These are phyloP conservation scores for Buxus sempervirens DNA, from an alignment of 164 flowering plant species.

Conservation along the genomic window DNA sequence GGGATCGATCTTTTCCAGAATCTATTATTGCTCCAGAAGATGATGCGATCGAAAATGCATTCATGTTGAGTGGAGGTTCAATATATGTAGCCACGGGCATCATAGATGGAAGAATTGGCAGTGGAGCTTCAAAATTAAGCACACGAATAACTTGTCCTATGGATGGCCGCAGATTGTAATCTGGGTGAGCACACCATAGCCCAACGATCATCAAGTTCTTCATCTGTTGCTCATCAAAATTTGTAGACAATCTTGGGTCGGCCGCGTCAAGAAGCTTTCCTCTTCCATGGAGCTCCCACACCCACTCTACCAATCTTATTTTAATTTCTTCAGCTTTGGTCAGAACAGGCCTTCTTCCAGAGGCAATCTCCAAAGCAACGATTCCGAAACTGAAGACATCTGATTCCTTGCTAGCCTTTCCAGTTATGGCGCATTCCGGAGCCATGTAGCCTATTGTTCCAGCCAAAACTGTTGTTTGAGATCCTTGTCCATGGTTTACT, in stretches of 20 bases:
- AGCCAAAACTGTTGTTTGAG: slow-evolving; percentile 25
- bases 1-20: too few relatives aligned
- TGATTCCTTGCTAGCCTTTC: slow-evolving; percentile 49
- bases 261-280: slow-evolving; percentile 26
- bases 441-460: slow-evolving; percentile 57
- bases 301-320: slow-evolving; percentile 33
- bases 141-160: slow-evolving; percentile 27
- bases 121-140: slow-evolving; percentile 23
- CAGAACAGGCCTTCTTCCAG: slow-evolving; percentile 35
- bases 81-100: slow-evolving; percentile 14
- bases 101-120: slow-evolving; percentile 25
- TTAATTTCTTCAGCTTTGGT: slow-evolving; percentile 11
- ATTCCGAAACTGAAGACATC: slow-evolving; percentile 58
- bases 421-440: slow-evolving; percentile 34
- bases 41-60: too few relatives aligned
- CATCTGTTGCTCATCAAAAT: slow-evolving; percentile 21
- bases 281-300: slow-evolving; percentile 37
- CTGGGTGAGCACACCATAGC: slow-evolving; percentile 46
- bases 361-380: slow-evolving; percentile 47
- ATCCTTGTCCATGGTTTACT: slow-evolving; percentile 13
- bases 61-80: background rate
- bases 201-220: slow-evolving; percentile 37
- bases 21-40: too few relatives aligned
- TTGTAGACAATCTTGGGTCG: slow-evolving; percentile 15
- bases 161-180: slow-evolving; percentile 28